Evolutionary conservation across 2,329 filamentous ascomycete genomes (phyloP).

Genomic region (Aureobasidium leucospermi): DNA sequence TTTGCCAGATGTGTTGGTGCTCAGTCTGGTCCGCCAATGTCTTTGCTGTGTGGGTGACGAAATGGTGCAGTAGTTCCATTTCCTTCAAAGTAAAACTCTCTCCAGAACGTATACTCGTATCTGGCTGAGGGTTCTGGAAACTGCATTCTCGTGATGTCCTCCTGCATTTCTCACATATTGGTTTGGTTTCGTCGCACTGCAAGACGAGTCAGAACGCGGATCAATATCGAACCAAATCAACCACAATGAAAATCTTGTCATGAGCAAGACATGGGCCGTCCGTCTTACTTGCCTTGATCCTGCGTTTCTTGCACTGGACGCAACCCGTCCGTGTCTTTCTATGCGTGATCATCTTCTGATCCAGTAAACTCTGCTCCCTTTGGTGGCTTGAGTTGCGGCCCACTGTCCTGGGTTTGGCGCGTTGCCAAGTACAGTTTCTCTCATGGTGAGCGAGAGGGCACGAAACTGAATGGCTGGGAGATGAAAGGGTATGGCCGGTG

Average conservation of each 20-base stretch:
- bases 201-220: not conserved
- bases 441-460: not conserved
- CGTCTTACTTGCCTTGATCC: conserved; percentile 18
- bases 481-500: conserved; percentile 10
- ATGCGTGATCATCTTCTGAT: conserved; percentile 15
- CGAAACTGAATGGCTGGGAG: conserved; percentile 1
- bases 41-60: conserved; percentile 16
- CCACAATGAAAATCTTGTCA: not conserved
- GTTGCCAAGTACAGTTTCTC: conserved; percentile 8
- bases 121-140: conserved; percentile 10
- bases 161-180: conserved; percentile 16
- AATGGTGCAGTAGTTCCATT: conserved; percentile 19
- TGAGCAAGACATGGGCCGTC: not conserved
- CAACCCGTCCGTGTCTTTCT: conserved; percentile 20
- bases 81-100: conserved; percentile 15
- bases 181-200: conserved; percentile 17
- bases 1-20: conserved; percentile 20
- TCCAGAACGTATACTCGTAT: not conserved
- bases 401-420: conserved; percentile 5
- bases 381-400: not conserved
- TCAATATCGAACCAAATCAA: not conserved
- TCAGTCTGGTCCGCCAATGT: not conserved
- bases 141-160: conserved; percentile 17
- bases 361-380: not conserved
- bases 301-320: conserved; percentile 19